Evolutionary conservation across 2,329 filamentous ascomycete genomes (phyloP), one percentile per base, ranked within the genome.

Genomic region (Nothopassalora personata): DNA sequence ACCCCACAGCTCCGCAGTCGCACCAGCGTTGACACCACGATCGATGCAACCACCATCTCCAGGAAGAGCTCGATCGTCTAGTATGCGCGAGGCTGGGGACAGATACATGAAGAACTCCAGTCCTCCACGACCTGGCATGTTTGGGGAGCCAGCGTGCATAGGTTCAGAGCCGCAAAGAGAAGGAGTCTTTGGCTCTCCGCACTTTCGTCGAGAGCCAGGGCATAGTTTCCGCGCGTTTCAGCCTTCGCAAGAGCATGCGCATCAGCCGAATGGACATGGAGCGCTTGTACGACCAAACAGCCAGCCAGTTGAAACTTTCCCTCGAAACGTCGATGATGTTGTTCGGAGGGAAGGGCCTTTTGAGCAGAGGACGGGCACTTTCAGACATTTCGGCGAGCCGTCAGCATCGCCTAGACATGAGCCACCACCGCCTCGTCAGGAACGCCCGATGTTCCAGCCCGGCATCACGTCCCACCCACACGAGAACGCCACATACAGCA

Each of bases 41-140:
- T 71, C 72, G 53, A 80, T 79, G 75, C 77, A 77, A 60, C 77
- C 79, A 48, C 76, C 77, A 45, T 80, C 79, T 23, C 79, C 72
- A 30, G 71, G 67, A 66, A 70, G 72, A 70, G 72, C 69, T 54
- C 67, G 72, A 51, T 71, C 72, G 9, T 69, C 70, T 34, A 74
- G 72, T 58, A 72, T 73, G 70, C 69, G 72, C 28, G 70, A 72
- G 54, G 66, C 64, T 15, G 56, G 62, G 30, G 66, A 63, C 30
- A 64, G 68, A 15, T 63, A 59, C 10, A 60, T 64, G 34, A 64
- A 66, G 34, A 66, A 67, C 9, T 52, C 60, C 11, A 72, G 68
- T 53, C 70, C 71, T 36, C 47, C 58, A 18, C 59, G 69, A 58
- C 53, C 57, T 11, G 59, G 60, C 2, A 58, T 64, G 1, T 64